Evolutionary conservation across 768 basidiomycete genomes (phyloP), one percentile per base, ranked within the genome.

Genomic region (Scleroderma bovista): DNA sequence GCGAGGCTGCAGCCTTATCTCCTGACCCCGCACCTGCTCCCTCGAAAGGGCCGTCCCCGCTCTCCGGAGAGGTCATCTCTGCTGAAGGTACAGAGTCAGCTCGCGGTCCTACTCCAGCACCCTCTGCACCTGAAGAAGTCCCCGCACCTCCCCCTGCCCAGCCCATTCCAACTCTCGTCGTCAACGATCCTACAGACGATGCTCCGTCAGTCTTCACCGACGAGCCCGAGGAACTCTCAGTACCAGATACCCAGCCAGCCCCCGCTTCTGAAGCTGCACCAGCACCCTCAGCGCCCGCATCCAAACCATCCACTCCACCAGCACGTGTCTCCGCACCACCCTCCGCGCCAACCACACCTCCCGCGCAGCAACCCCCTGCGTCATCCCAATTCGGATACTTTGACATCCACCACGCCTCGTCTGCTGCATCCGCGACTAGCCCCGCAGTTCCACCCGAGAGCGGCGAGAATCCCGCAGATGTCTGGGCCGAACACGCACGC

Each of bases 121-220:
- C n/a, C n/a, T n/a, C 55, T 57, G 54, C 31, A 53, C 60, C 3
- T 51, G 56, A 51, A 52, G 60, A 37, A 36, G 44, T 16, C 19
- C 61, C 41, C n/a, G 46, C 36, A 4, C 17, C 53, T 34, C 38
- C 45, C 19, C 11, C 47, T 42, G 53, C 54, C 41, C 62, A 57
- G 11, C 51, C 51, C 16, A 40, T 32, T n/a, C 50, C 54, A 12
- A 44, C 47, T 16, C 32, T 53, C 23, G 9, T 61, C 51, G 20
- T 52, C 33, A 43, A 52, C 36, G 52, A 57, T 26, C 39, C 56
- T n/a, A 50, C 48, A 44, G 44, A n/a, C n/a, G n/a, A 58, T 67
- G 19, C 77, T 72, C 29, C 75, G 63, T 10, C 58, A 6, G 77
- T 75, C 8, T 75, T 81, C 62, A 80, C 76, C 0, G 76, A 75